Evolutionary conservation across 495 filamentous ascomycete genomes (phyloP).

Genomic region (Aspergillus avenaceus): DNA sequence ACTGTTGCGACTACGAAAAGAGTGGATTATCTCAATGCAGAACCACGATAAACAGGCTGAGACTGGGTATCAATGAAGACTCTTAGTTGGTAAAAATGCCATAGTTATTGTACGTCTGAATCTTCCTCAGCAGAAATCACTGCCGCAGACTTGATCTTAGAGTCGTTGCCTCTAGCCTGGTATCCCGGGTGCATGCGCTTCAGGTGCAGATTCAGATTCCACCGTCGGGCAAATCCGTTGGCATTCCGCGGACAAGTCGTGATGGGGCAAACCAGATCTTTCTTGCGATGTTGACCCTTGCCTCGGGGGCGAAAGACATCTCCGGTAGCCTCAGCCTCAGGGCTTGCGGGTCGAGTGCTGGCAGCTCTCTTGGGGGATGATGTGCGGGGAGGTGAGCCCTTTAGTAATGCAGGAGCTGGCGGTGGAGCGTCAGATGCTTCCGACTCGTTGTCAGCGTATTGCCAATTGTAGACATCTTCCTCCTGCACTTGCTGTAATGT

Average conservation of each 20-base stretch:
- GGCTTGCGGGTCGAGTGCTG: constrained; percentile 8
- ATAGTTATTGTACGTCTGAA: background rate
- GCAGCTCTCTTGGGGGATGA: constrained; percentile 6
- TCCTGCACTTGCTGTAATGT: constrained; percentile 18
- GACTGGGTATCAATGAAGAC: too few relatives aligned
- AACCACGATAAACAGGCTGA: too few relatives aligned
- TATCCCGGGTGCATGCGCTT: constrained; percentile 28
- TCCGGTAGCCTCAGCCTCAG: constrained; percentile 1
- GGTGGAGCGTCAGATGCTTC: background rate
- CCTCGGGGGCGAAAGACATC: constrained; percentile 12
- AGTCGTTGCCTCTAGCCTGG: background rate
- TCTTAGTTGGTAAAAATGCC: background rate
- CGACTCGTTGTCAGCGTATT: constrained; percentile 28
- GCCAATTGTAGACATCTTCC: constrained; percentile 8
- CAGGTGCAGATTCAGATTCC: constrained; percentile 41
- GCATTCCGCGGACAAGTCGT: constrained; percentile 23
- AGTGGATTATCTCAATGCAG: too few relatives aligned
- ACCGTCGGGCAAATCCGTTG: constrained; percentile 33
- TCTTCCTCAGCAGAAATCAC: background rate
- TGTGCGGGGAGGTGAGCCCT: constrained; percentile 1
- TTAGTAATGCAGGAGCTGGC: constrained; percentile 4
- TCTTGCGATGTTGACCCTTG: constrained; percentile 27
- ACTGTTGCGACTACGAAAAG: too few relatives aligned
- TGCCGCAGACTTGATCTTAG: background rate
- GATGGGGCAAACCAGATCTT: constrained; percentile 32